Conservation (phyloP, 2,329 filamentous ascomycete genomes). For the Calonectria montana region DNA sequence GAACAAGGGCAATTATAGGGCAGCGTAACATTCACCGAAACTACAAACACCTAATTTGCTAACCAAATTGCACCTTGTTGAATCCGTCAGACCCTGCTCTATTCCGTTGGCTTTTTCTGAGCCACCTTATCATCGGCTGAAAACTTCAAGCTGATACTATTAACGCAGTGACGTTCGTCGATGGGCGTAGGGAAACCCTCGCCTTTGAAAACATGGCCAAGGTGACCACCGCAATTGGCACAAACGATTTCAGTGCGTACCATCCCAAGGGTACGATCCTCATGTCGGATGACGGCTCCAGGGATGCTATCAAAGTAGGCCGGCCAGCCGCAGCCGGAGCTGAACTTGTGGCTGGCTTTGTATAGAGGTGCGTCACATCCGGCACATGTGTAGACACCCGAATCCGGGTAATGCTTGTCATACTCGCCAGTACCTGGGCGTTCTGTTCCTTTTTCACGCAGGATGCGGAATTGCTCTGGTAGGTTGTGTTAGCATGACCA, state of each 20-base stretch:
- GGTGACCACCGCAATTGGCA: slow-evolving; percentile 90
- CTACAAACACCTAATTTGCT: neutral
- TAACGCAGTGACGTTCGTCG: slow-evolving; percentile 97
- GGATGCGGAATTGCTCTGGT: slow-evolving; percentile 92
- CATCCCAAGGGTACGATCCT: slow-evolving; percentile 85
- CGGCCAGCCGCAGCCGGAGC: slow-evolving; percentile 96
- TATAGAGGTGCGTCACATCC: slow-evolving; percentile 91
- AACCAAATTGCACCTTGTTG: neutral
- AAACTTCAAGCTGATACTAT: slow-evolving; percentile 91
- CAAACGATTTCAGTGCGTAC: slow-evolving; percentile 92
- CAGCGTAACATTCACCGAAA: neutral
- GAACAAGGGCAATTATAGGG: neutral
- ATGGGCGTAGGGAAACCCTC: slow-evolving; percentile 87
- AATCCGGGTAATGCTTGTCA: slow-evolving; percentile 83
- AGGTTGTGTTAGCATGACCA: slow-evolving; percentile 15
- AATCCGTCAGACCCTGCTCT: slow-evolving; percentile 49
- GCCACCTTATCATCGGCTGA: slow-evolving; percentile 69
- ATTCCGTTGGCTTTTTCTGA: slow-evolving; percentile 44
- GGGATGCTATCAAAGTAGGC: slow-evolving; percentile 97
- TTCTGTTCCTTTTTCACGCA: slow-evolving; percentile 94
- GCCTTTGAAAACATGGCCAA: slow-evolving; percentile 96
- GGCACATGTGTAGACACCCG: slow-evolving; percentile 88
- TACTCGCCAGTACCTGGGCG: slow-evolving; percentile 82
- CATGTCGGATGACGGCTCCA: slow-evolving; percentile 85
- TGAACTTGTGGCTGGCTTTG: slow-evolving; percentile 94